These are phyloP conservation scores for Starmerella apis DNA, from an alignment of 805 yeast genomes.

Conservation along the genomic window DNA sequence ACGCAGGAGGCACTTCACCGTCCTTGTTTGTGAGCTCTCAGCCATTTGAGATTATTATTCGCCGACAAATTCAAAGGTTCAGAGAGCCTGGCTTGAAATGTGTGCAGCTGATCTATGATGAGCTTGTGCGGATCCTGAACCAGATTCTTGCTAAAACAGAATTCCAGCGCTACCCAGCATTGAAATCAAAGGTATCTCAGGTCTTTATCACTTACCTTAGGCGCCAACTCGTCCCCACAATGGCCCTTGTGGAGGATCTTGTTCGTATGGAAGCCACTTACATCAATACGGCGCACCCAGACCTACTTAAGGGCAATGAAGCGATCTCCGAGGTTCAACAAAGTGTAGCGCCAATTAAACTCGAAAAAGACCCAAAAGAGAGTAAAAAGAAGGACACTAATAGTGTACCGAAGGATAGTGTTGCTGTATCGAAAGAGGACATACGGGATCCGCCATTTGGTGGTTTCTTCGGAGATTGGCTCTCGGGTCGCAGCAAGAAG, in stretches of 20 bases:
- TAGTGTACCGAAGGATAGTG: constrained; percentile 23
- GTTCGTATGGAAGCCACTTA: constrained; percentile 81
- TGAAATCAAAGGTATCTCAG: constrained; percentile 76
- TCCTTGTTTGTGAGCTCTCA: constrained; percentile 93
- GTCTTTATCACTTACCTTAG: constrained; percentile 72
- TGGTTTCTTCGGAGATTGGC: constrained; percentile 93
- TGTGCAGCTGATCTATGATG: constrained; percentile 86
- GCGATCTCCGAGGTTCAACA: constrained; percentile 47
- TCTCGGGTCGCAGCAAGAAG: constrained; percentile 84
- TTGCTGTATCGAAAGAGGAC: constrained; percentile 25
- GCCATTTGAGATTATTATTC: constrained; percentile 89
- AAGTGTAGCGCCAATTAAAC: neutral
- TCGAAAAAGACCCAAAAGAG: constrained; percentile 4
- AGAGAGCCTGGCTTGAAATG: constrained; percentile 89
- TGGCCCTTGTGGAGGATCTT: constrained; percentile 70
- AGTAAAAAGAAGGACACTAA: constrained; percentile 16
- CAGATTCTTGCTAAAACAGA: constrained; percentile 74
- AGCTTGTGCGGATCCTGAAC: constrained; percentile 78
- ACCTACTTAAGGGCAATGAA: constrained; percentile 83
- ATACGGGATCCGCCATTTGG: constrained; percentile 43
- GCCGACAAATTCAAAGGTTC: constrained; percentile 83
- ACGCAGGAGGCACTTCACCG: constrained; percentile 93
- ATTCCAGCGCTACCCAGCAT: constrained; percentile 82
- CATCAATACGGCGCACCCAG: constrained; percentile 96
- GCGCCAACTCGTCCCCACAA: constrained; percentile 74